Evolutionary conservation across 768 basidiomycete species (phyloP).

Genomic region (Pleurotus platypus): DNA sequence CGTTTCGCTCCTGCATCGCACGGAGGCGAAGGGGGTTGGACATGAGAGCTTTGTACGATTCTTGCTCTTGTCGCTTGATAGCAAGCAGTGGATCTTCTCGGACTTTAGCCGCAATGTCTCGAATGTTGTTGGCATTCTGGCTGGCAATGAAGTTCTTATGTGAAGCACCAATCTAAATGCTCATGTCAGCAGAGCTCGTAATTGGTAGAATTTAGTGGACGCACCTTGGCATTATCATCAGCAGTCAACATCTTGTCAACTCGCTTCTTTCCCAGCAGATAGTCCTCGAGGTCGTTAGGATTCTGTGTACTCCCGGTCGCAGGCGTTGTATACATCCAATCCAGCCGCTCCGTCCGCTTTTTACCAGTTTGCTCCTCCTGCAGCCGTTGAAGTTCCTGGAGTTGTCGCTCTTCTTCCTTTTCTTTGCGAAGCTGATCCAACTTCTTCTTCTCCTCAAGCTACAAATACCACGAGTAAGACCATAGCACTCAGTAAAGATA

Average conservation of each 20-base stretch:
- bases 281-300: conserved; percentile 92
- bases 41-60: conserved; percentile 82
- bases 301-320: conserved; percentile 86
- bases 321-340: conserved; percentile 99
- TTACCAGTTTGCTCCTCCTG: conserved; percentile 96
- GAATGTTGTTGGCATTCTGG: conserved; percentile 87
- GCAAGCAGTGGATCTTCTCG: conserved; percentile 96
- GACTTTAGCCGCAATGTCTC: conserved; percentile 90
- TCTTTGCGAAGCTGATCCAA: conserved; percentile 96
- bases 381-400: conserved; percentile 92
- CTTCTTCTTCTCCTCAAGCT: conserved; percentile 99
- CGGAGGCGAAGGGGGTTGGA: conserved; percentile 82
- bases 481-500: background rate
- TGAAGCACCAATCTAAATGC: conserved; percentile 67
- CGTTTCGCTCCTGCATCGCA: conserved; percentile 76
- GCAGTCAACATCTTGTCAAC: conserved; percentile 94
- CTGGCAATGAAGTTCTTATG: conserved; percentile 93
- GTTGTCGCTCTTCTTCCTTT: conserved; percentile 94
- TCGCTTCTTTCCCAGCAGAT: conserved; percentile 94
- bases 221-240: conserved; percentile 87
- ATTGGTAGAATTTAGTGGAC: conserved; percentile 11
- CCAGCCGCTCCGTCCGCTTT: conserved; percentile 89
- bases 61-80: conserved; percentile 97
- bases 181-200: background rate
- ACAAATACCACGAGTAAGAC: conserved; percentile 13